Base-by-base conservation (phyloP, 2,329 filamentous ascomycete species). In the Xylariales sp. region DNA sequence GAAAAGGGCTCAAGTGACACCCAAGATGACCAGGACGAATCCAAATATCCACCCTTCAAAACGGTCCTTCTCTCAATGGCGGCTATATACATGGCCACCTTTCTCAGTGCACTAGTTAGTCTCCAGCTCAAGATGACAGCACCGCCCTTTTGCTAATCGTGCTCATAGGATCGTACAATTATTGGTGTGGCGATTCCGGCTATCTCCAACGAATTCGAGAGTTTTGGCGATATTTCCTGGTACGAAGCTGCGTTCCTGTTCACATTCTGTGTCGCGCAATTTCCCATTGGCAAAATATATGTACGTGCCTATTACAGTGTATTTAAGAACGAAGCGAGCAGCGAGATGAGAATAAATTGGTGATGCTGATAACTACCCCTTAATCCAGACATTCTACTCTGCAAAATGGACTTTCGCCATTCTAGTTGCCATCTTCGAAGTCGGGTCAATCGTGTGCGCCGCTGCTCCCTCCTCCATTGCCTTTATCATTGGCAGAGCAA, bases 401-500 rank as follows among this genome's bases (percentile, higher is more conserved):
- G 40, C 45, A 29, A 50, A 49, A 20, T 32, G 32, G 38, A 33
- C 40, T 14, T 37, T 33, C n/a, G n/a, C 36, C 15, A 12, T 13
- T n/a, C 14, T 23, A 11, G 29, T 43, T 8, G 25, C 34, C 15
- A 29, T 41, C 17, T 43, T 43, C 23, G 38, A 41, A 16, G 7
- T 43, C 33, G 52, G 52, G 5, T 50, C 47, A 14, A 24, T 51
- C n/a, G 40, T 55, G 18, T 51, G 50, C 23, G 52, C 49, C 8
- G 31, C 43, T 2, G 52, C 52, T 13, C 50, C 52, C 12, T 49
- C 28, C n/a, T 51, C 51, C 7, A 47, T 43, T 13, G 47, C 49
- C 11, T 43, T 55, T n/a, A 54, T 55, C 21, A 37, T 52, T 8
- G 52, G 50, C n/a, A 48, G 52, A 24, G 51, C 50, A 15, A 25